phyloP scores from a whole-genome alignment of 306 rosid species.

The Cicer chorassanicum region DNA sequence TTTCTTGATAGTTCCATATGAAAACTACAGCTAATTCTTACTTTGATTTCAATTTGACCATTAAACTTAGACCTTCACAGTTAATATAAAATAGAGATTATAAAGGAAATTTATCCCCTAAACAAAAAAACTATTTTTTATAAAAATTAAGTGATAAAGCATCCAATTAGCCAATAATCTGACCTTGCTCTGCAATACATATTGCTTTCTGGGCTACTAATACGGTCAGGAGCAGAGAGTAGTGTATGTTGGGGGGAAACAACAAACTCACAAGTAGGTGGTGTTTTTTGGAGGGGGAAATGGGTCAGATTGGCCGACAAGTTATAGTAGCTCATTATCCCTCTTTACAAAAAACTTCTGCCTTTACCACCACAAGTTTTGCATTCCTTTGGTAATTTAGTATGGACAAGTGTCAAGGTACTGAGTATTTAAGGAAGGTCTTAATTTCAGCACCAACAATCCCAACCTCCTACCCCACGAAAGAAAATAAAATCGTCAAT shows the following conservation, averaged over 20 bases:
- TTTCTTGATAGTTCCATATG: constrained; percentile 28
- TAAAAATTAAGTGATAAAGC: background rate
- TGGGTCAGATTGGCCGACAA: background rate
- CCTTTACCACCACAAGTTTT: constrained; percentile 7
- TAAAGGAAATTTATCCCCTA: background rate
- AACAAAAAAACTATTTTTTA: background rate
- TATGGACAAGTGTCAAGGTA: constrained; percentile 8
- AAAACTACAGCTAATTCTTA: constrained; percentile 26
- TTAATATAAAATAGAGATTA: constrained; percentile 8
- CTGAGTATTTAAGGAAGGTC: constrained; percentile 21
- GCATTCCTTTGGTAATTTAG: constrained; percentile 25
- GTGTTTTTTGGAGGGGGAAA: background rate
- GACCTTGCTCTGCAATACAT: constrained; percentile 21
- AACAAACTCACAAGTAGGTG: constrained; percentile 11
- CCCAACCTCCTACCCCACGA: background rate
- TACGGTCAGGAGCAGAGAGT: background rate
- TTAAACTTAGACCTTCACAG: constrained; percentile 8
- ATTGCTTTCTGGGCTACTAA: constrained; percentile 14
- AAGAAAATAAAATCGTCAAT: constrained; percentile 8
- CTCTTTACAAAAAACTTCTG: background rate
- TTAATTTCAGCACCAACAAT: constrained; percentile 26
- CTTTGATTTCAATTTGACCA: constrained; percentile 33
- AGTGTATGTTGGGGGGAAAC: background rate
- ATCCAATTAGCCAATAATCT: constrained; percentile 7
- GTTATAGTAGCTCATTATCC: background rate